A percentile compares a stretch with the other conserved stretches of the same genome.
These are phyloP conservation scores for Hemileia vastatrix DNA, from an alignment of 1,284 basidiomycete species.

Conservation along the genomic window DNA sequence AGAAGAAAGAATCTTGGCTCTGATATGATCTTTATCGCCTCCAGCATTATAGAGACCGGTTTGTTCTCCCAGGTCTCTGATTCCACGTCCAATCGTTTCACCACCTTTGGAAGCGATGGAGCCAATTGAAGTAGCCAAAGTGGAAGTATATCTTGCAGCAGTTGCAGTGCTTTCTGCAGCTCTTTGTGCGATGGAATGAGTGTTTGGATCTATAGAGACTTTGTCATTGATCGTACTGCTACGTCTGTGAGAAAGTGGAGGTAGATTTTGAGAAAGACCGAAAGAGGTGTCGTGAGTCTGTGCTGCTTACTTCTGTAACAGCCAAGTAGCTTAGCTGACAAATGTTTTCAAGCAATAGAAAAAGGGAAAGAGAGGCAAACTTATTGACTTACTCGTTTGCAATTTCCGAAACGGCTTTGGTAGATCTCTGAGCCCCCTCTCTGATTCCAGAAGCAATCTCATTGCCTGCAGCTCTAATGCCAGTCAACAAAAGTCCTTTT, in stretches of 20 bases:
- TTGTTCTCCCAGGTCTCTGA: background rate
- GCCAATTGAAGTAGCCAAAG: background rate
- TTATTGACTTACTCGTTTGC: background rate
- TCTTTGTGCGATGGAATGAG: background rate
- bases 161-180: background rate
- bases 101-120: background rate
- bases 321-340: too few relatives aligned
- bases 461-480: conserved; percentile 17
- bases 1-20: background rate
- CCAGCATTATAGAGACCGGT: background rate
- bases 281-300: too few relatives aligned
- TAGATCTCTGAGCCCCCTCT: background rate
- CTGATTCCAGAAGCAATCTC: conserved; percentile 5
- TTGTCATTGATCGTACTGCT: too few relatives aligned
- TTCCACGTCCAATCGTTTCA: background rate
- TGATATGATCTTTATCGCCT: background rate
- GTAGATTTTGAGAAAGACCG: too few relatives aligned
- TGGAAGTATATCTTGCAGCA: background rate
- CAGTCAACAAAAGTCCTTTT: conserved; percentile 8
- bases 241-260: too few relatives aligned
- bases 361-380: background rate
- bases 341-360: background rate
- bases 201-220: background rate
- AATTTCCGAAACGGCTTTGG: background rate
- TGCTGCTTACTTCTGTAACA: too few relatives aligned